Conservation (phyloP, 495 filamentous ascomycete genomes). For the Xylona heveae region DNA sequence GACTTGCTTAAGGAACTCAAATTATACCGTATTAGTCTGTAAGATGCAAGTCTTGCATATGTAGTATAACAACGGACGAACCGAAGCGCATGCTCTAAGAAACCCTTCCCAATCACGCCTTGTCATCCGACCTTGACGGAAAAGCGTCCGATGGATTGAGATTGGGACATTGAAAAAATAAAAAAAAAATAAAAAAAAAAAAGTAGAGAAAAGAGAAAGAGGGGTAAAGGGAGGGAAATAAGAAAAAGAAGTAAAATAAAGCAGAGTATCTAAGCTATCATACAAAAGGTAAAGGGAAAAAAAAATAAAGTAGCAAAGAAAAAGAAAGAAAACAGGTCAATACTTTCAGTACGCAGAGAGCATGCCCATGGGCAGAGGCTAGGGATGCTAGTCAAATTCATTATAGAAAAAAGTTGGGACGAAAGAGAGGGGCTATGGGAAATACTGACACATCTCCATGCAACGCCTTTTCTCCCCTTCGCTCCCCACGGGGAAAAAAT, state of each 20-base stretch:
- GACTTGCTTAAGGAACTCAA: too few species aligned
- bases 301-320: constrained; percentile 7
- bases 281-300: constrained; percentile 3
- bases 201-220: not conserved
- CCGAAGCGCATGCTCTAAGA: too few species aligned
- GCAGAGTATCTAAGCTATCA: too few species aligned
- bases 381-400: not conserved
- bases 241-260: constrained; percentile 6
- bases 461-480: too few species aligned
- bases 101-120: too few species aligned
- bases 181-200: constrained; percentile 1
- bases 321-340: constrained; percentile 5
- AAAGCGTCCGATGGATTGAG: too few species aligned
- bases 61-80: too few species aligned
- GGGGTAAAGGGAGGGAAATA: constrained; percentile 3
- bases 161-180: too few species aligned
- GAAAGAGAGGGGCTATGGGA: not conserved
- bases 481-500: constrained; percentile 16
- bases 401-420: not conserved
- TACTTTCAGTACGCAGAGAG: constrained; percentile 1
- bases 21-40: too few species aligned
- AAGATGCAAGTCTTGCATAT: too few species aligned
- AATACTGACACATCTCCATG: too few species aligned
- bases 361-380: constrained; percentile 5
- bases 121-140: too few species aligned